These are phyloP conservation scores for Tricholoma matsutake DNA, from an alignment of 768 basidiomycete genomes.

Conservation along the genomic window DNA sequence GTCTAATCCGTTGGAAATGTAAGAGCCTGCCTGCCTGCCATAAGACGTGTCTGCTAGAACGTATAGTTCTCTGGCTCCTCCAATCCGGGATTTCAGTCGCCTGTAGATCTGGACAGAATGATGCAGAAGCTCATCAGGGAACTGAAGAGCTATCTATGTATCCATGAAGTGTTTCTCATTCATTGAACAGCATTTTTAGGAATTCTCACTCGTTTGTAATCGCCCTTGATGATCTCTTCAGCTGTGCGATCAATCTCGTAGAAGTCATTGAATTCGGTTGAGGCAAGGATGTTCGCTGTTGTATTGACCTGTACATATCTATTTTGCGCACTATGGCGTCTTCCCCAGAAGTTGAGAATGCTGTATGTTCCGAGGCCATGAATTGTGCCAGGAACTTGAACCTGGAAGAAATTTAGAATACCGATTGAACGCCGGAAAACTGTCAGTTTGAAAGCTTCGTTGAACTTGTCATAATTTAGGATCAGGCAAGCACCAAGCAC, in stretches of 20 bases:
- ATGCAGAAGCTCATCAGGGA: slow-evolving; percentile 89
- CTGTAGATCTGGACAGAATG: slow-evolving; percentile 85
- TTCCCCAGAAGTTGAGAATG: slow-evolving; percentile 57
- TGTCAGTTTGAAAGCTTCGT: background rate
- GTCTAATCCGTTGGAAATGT: slow-evolving; percentile 9
- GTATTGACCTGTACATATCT: slow-evolving; percentile 40
- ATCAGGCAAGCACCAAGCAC: no score
- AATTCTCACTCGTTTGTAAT: slow-evolving; percentile 64
- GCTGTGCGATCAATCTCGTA: slow-evolving; percentile 76
- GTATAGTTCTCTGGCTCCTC: slow-evolving; percentile 19
- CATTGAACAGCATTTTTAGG: background rate
- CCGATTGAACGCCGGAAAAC: background rate
- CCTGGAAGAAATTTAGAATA: background rate
- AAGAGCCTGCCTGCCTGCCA: slow-evolving; percentile 74
- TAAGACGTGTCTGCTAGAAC: slow-evolving; percentile 94
- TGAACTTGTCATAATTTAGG: no score
- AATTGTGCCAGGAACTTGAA: background rate
- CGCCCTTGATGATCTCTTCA: slow-evolving; percentile 52
- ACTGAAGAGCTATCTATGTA: slow-evolving; percentile 82
- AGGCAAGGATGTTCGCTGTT: slow-evolving; percentile 30
- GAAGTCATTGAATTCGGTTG: slow-evolving; percentile 52
- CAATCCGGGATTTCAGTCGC: slow-evolving; percentile 46
- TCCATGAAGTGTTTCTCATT: background rate
- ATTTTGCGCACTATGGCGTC: slow-evolving; percentile 61
- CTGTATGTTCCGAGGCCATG: slow-evolving; percentile 24